Conservation (phyloP, 768 basidiomycete species). For the Leccinum subgranulosum region DNA sequence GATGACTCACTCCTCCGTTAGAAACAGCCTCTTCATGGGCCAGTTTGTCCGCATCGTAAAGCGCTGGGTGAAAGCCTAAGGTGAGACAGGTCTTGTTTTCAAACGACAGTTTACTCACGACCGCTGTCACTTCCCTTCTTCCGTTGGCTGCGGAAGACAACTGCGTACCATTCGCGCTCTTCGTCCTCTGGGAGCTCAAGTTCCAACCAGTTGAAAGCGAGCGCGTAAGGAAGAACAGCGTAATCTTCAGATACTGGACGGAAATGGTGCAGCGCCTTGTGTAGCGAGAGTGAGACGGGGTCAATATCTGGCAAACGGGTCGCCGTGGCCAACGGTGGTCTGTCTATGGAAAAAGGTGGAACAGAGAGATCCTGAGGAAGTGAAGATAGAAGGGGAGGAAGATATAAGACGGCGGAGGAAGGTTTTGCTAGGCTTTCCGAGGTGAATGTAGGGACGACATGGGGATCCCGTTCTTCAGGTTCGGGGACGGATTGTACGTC, state of each 20-base stretch:
- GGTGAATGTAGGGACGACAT: slow-evolving; percentile 52
- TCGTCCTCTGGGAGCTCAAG: slow-evolving; percentile 64
- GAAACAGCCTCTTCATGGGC: slow-evolving; percentile 93
- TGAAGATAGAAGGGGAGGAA: slow-evolving; percentile 82
- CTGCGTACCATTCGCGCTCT: slow-evolving; percentile 89
- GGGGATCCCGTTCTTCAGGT: slow-evolving; percentile 43
- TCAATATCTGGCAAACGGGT: slow-evolving; percentile 85
- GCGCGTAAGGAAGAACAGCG: slow-evolving; percentile 57
- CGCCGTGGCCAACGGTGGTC: slow-evolving; percentile 56
- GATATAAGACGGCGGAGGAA: slow-evolving; percentile 61
- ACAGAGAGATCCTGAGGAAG: slow-evolving; percentile 47
- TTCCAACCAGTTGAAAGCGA: slow-evolving; percentile 88
- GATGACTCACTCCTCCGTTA: slow-evolving; percentile 70
- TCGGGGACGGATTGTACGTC: not conserved
- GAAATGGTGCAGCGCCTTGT: slow-evolving; percentile 82
- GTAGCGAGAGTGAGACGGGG: slow-evolving; percentile 76
- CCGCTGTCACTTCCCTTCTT: slow-evolving; percentile 66
- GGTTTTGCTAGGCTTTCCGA: slow-evolving; percentile 34
- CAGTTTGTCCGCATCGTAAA: slow-evolving; percentile 82
- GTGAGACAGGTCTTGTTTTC: slow-evolving; percentile 2
- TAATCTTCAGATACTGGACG: slow-evolving; percentile 58
- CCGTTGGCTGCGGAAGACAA: slow-evolving; percentile 82
- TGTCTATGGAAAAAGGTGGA: slow-evolving; percentile 23
- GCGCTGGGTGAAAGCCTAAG: slow-evolving; percentile 38
- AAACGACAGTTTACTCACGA: slow-evolving; percentile 40